phyloP scores from a whole-genome alignment of 2,329 filamentous ascomycete genomes.

The Aspergillus ibericus region DNA sequence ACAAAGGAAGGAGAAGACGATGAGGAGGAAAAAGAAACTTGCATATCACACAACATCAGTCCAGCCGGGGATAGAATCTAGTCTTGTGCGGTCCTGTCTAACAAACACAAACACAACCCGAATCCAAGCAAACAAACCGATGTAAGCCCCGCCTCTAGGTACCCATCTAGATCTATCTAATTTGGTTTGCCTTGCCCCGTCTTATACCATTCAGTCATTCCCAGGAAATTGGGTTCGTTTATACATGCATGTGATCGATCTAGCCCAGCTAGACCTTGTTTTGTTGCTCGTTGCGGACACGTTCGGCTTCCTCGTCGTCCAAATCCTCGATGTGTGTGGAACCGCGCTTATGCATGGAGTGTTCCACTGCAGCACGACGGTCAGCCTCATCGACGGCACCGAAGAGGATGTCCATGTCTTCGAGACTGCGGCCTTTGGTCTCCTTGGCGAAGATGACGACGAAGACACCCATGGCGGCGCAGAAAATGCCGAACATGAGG shows the following conservation, averaged over 20 bases:
- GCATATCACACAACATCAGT: background rate
- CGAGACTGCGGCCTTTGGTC: constrained; percentile 38
- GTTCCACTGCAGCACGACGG: constrained; percentile 26
- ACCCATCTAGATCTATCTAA: background rate
- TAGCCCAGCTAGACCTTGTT: constrained; percentile 9
- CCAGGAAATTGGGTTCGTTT: background rate
- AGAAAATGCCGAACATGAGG: constrained; percentile 46
- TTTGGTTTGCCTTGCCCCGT: background rate
- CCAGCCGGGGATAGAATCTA: background rate
- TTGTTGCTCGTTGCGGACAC: constrained; percentile 2
- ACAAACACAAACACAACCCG: background rate
- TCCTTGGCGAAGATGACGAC: constrained; percentile 41
- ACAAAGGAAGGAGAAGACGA: background rate
- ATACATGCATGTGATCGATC: background rate
- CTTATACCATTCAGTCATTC: background rate
- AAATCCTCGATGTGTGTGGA: constrained; percentile 23
- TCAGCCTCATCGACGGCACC: constrained; percentile 28
- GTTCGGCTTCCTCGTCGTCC: constrained; percentile 12
- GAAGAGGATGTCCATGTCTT: constrained; percentile 41
- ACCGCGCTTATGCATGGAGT: constrained; percentile 27
- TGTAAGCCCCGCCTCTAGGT: background rate
- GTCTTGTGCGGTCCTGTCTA: background rate
- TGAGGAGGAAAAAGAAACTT: background rate
- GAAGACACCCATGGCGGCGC: constrained; percentile 37
- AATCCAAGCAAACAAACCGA: background rate